A percentile compares a stretch with the other conserved stretches of the same genome.
These are phyloP conservation scores for Populus ilicifolia DNA, from an alignment of 345 rosid genomes.

Conservation along the genomic window DNA sequence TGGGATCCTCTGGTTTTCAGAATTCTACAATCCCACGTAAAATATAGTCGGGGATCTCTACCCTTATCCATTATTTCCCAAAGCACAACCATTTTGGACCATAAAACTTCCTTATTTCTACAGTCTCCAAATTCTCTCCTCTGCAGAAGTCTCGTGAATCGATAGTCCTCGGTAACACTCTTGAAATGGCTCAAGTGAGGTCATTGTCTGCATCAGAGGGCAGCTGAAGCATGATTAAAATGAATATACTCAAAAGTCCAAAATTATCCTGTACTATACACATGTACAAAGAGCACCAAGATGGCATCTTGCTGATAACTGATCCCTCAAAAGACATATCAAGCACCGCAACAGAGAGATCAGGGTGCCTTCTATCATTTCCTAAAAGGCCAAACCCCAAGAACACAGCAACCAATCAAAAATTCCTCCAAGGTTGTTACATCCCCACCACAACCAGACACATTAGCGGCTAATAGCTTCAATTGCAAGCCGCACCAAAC, in stretches of 20 bases:
- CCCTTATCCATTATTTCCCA: slow-evolving; percentile 28
- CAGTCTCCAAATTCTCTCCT: slow-evolving; percentile 2
- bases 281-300: slow-evolving; percentile 22
- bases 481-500: slow-evolving; percentile 73
- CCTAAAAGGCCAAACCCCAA: slow-evolving; percentile 12
- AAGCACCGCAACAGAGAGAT: slow-evolving; percentile 8
- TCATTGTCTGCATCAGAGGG: slow-evolving; percentile 17
- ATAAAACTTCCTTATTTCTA: slow-evolving; percentile 19
- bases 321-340: slow-evolving; percentile 14
- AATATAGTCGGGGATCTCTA: slow-evolving; percentile 14
- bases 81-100: slow-evolving; percentile 16
- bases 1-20: slow-evolving; percentile 14
- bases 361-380: slow-evolving; percentile 10
- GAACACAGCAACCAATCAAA: slow-evolving; percentile 13
- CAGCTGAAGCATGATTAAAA: slow-evolving; percentile 25
- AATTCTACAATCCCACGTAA: slow-evolving; percentile 19
- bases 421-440: slow-evolving; percentile 7
- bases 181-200: slow-evolving; percentile 16
- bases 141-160: slow-evolving; percentile 13
- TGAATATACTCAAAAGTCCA: slow-evolving; percentile 14
- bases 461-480: slow-evolving; percentile 63
- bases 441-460: slow-evolving; percentile 16
- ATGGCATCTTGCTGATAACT: not conserved
- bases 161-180: slow-evolving; percentile 15
- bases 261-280: slow-evolving; percentile 21